phyloP scores from a whole-genome alignment of 805 yeast genomes.

The Lachancea quebecensis region DNA sequence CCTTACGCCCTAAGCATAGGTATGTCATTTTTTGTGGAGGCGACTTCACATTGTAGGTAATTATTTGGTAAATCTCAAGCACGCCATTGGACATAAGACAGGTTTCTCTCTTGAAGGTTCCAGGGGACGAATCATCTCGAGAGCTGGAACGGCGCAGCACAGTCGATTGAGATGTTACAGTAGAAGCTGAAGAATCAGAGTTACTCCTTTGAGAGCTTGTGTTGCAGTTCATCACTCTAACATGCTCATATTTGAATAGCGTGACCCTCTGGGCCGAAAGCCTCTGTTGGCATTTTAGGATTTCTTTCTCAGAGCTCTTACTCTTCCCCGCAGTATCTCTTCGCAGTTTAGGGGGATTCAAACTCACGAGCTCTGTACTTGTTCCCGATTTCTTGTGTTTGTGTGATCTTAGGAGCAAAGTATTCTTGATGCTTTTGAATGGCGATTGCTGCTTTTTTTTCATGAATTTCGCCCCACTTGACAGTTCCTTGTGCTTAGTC shows the following conservation, averaged over 20 bases:
- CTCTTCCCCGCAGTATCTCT: background rate
- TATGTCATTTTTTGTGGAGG: slow-evolving; percentile 19
- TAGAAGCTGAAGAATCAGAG: slow-evolving; percentile 9
- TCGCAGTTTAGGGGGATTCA: background rate
- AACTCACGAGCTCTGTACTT: background rate
- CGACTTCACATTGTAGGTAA: slow-evolving; percentile 15
- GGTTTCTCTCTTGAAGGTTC: slow-evolving; percentile 7
- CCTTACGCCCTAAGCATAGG: slow-evolving; percentile 28
- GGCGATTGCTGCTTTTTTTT: slow-evolving; percentile 13
- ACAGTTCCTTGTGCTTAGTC: background rate
- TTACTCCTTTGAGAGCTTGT: slow-evolving; percentile 7
- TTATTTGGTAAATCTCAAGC: slow-evolving; percentile 29
- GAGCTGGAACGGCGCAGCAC: slow-evolving; percentile 2
- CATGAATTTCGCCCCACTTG: background rate
- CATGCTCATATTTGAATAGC: slow-evolving; percentile 23
- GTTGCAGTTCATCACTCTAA: slow-evolving; percentile 18
- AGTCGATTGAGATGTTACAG: slow-evolving; percentile 5
- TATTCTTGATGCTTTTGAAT: slow-evolving; percentile 13
- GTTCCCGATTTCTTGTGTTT: background rate
- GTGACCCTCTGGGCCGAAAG: slow-evolving; percentile 28
- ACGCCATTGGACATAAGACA: slow-evolving; percentile 23
- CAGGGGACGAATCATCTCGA: background rate
- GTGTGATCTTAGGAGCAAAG: slow-evolving; percentile 9
- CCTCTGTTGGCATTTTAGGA: slow-evolving; percentile 10
- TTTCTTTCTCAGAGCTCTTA: background rate